phyloP scores from a whole-genome alignment of 352 stramenopile genomes.

The Aphanomyces cochlioides region DNA sequence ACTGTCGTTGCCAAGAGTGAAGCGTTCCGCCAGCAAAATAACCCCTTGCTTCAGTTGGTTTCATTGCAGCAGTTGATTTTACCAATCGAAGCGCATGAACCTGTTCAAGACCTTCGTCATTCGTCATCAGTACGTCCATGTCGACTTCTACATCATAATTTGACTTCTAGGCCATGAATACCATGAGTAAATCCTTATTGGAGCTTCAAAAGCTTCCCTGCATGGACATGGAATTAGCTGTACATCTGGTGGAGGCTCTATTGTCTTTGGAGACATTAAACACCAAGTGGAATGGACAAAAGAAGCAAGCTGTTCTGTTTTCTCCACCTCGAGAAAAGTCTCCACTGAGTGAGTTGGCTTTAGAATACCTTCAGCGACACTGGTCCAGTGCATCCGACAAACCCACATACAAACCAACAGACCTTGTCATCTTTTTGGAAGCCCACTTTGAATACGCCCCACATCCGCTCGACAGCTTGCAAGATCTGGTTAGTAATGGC shows the following conservation, averaged over 20 bases:
- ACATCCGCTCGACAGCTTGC: conserved; percentile 46
- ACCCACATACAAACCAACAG: conserved; percentile 39
- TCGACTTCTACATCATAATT: neutral
- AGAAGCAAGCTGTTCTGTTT: conserved; percentile 17
- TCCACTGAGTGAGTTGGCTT: conserved; percentile 39
- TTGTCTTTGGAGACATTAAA: conserved; percentile 19
- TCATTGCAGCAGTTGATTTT: conserved; percentile 20
- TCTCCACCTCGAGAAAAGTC: conserved; percentile 14
- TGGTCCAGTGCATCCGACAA: conserved; percentile 47
- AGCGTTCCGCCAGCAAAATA: conserved; percentile 17
- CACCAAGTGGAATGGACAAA: neutral
- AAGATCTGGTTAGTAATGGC: conserved; percentile 44
- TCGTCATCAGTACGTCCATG: neutral
- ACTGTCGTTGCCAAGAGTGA: conserved; percentile 8
- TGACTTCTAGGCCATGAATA: neutral
- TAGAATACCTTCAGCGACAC: conserved; percentile 42
- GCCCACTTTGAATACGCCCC: conserved; percentile 42
- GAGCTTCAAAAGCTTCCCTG: neutral
- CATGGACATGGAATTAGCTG: conserved; percentile 17
- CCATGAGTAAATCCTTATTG: conserved; percentile 7
- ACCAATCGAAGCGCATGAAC: neutral
- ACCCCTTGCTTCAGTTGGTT: neutral
- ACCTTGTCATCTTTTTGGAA: conserved; percentile 42
- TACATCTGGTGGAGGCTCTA: conserved; percentile 22
- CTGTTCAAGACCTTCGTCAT: neutral